Base-by-base conservation (phyloP, 2,329 filamentous ascomycete species). In the Raffaelea arxii region DNA sequence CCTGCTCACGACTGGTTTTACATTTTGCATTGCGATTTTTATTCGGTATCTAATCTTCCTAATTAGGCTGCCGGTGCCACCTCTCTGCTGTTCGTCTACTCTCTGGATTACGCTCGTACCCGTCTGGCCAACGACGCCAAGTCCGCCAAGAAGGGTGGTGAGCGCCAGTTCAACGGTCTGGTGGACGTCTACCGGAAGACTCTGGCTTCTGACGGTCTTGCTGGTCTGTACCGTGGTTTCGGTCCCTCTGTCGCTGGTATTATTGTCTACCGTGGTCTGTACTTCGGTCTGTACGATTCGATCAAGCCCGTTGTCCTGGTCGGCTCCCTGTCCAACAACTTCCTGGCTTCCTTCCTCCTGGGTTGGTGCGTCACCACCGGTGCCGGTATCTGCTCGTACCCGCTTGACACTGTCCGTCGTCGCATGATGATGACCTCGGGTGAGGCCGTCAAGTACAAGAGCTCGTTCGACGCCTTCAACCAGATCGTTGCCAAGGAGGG, bases 241-340 rank as follows among this genome's bases (percentile, higher is more conserved):
- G 89, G 90, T 81, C 92, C 94, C 71, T 98, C 92, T 66, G 92
- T 98, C 67, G 81, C 86, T 73, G 92, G 92, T 85, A 98, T 98
- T 74, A 74, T 98, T 65, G 92, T 98, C 77, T 98, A 98, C 88
- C 92, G 92, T 88, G 92, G 92, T 96, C 89, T 98, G 65, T 98
- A 98, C 90, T 98, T 98, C 86, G 92, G 92, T 71, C 86, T 98
- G 86, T 98, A 98, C 89, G 92, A 98, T 79, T 98, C 92, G 62
- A 84, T 98, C 82, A 98, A 98, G 89, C 92, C 92, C 63, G 87
- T 97, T 67, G 72, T 97, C 74, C 88, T 98, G 59, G 81, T 85
- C 69, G 92, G 92, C 70, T 55, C 69, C 71, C 88, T 98, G 63
- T 82, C 89, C 77, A 90, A 90, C 78, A 96, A 91, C 87, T 98